Evolutionary conservation across 805 yeast species (phyloP), one percentile per base, ranked within the genome.

Genomic region (Candida cerambycidarum): DNA sequence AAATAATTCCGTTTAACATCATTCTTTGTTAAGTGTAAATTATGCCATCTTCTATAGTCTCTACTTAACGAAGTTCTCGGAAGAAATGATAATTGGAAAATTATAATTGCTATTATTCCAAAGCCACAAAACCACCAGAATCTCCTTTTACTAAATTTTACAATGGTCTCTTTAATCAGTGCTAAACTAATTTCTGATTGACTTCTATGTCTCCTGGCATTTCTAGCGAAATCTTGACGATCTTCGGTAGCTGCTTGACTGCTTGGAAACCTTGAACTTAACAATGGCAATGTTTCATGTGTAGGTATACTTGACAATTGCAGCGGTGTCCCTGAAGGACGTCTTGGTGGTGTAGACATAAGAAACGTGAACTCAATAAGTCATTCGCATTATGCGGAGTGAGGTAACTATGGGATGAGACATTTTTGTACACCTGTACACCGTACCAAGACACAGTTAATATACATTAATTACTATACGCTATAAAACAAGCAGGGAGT

Each of bases 41-140:
- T 81, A 61, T 88, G 87, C 50, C 87, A 60, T 38, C 96, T 66
- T 53, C 92, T 75, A 54, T 85, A 79, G 61, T 90, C 97, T 50
- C 96, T 68, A 38, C 85, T 79, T 14, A 88, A 66, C 2, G 96
- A 86, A 1, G 97, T 87, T 44, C 96, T 63, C 1, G 96, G 97
- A 12, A 89, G 68, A 58, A 89, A 89, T 0, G 83, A 78, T 38
- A 87, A 67, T 31, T 85, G 78, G 56, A 85, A 80, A 2, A 76
- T 68, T 12, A 79, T 55, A 27, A 80, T 62, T 36, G 80, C 78
- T 2, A 72, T 41, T 2, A 80, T 46, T 1, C 87, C 85, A 16
- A 79, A 56, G 0, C 67, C 56, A 36, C 73, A 63, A 46, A 73
- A 70, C 51, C 73, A 65, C 59, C 75, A 61, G 43, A 80, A 72